These are phyloP conservation scores for Gamarada debralockiae DNA, from an alignment of 495 filamentous ascomycete genomes.

Conservation along the genomic window DNA sequence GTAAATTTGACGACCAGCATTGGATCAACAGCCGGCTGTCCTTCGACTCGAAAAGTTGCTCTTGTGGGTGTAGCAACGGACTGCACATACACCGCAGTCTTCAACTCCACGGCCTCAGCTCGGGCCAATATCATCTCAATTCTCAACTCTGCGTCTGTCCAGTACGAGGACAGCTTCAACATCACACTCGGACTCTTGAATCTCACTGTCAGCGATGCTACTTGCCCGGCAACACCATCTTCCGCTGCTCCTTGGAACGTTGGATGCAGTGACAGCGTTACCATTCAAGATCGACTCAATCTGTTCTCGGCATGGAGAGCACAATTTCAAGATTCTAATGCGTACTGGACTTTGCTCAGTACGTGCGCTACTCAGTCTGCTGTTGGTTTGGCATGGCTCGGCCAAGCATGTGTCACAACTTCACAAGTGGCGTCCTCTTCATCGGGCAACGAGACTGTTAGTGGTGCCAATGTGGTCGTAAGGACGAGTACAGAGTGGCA, in stretches of 20 bases:
- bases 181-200: slow-evolving; percentile 87
- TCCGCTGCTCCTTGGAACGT: slow-evolving; percentile 76
- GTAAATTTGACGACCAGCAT: slow-evolving; percentile 82
- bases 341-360: slow-evolving; percentile 91
- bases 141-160: slow-evolving; percentile 79
- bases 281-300: slow-evolving; percentile 77
- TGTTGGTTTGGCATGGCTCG: slow-evolving; percentile 91
- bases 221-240: slow-evolving; percentile 64
- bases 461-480: slow-evolving; percentile 86
- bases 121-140: slow-evolving; percentile 72
- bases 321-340: slow-evolving; percentile 64
- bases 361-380: slow-evolving; percentile 81
- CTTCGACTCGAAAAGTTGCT: slow-evolving; percentile 82
- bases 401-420: slow-evolving; percentile 72
- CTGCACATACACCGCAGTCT: slow-evolving; percentile 74
- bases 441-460: slow-evolving; percentile 60
- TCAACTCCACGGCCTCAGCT: slow-evolving; percentile 56
- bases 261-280: slow-evolving; percentile 54
- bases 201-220: slow-evolving; percentile 64
- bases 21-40: slow-evolving; percentile 77
- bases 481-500: slow-evolving; percentile 87
- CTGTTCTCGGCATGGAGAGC: slow-evolving; percentile 89
- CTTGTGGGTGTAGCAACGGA: slow-evolving; percentile 91
- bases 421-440: slow-evolving; percentile 38
- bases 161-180: slow-evolving; percentile 91